Percentiles rank a stretch among this genome's conserved stretches.
Evolutionary conservation across 2,329 filamentous ascomycete genomes (phyloP).

Genomic region (Botrytis fabae): DNA sequence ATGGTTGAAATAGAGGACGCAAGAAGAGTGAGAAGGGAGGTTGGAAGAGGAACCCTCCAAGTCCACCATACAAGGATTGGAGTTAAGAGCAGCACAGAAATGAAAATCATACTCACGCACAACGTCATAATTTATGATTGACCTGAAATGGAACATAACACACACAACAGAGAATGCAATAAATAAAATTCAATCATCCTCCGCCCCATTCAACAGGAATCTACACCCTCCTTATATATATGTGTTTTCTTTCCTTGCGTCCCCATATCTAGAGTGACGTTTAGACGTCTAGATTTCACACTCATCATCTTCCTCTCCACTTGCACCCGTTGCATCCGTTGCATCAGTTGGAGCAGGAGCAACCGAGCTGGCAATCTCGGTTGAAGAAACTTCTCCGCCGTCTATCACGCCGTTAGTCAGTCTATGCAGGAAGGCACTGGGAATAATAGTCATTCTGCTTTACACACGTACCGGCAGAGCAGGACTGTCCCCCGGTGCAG

Average conservation of each 20-base stretch:
- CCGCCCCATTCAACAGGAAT: neutral
- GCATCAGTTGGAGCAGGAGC: neutral
- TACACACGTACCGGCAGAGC: constrained; percentile 4
- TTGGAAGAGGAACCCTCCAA: too few relatives aligned
- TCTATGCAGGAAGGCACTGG: neutral
- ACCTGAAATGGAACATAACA: neutral
- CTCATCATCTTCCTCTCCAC: neutral
- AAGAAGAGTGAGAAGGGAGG: neutral
- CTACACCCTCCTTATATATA: neutral
- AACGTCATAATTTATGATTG: neutral
- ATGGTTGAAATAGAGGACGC: neutral
- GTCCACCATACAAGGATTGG: too few relatives aligned
- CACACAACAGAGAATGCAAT: neutral
- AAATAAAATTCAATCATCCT: constrained; percentile 2
- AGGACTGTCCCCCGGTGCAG: neutral
- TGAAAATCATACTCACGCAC: too few relatives aligned
- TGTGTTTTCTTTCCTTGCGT: too few relatives aligned
- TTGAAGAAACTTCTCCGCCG: neutral
- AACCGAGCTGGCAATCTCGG: neutral
- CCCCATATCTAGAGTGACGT: neutral
- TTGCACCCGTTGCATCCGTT: neutral
- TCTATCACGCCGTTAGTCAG: neutral
- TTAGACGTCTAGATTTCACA: neutral
- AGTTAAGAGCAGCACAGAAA: neutral
- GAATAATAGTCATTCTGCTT: constrained; percentile 3